A percentile compares a stretch with the other conserved stretches of the same genome.
Evolutionary conservation across 2,329 filamentous ascomycete species (phyloP).

Genomic region (Apiospora rasikravindrae): DNA sequence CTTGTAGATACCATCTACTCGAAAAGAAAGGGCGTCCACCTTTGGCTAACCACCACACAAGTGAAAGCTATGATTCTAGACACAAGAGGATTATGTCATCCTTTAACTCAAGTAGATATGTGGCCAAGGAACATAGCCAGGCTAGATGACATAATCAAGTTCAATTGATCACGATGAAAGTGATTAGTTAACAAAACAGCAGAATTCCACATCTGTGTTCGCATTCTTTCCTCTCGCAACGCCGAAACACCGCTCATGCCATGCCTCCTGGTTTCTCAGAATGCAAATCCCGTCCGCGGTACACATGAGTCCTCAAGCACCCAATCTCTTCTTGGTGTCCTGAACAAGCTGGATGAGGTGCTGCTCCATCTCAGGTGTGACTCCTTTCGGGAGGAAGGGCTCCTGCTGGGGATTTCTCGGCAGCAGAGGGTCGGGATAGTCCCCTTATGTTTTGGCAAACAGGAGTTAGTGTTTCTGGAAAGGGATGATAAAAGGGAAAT

Average conservation of each 20-base stretch:
- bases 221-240: background rate
- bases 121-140: background rate
- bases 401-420: conserved; percentile 41
- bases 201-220: background rate
- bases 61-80: background rate
- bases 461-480: conserved; percentile 19
- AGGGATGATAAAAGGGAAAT: background rate
- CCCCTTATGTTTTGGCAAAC: conserved; percentile 29
- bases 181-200: background rate
- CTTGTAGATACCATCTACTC: background rate
- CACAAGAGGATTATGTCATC: background rate
- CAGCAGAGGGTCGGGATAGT: conserved; percentile 54
- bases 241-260: conserved; percentile 4
- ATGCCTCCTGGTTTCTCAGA: background rate
- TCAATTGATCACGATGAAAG: background rate
- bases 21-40: background rate
- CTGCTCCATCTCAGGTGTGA: conserved; percentile 49
- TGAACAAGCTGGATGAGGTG: conserved; percentile 44
- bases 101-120: background rate
- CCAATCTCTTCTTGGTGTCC: conserved; percentile 29
- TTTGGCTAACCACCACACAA: background rate
- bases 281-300: background rate
- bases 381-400: conserved; percentile 43
- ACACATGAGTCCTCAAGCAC: background rate
- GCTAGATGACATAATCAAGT: background rate